Percentiles rank a stretch among this genome's conserved stretches.
These are phyloP conservation scores for Perkinsus olseni DNA, from an alignment of 169 alveolate genomes.

Conservation along the genomic window DNA sequence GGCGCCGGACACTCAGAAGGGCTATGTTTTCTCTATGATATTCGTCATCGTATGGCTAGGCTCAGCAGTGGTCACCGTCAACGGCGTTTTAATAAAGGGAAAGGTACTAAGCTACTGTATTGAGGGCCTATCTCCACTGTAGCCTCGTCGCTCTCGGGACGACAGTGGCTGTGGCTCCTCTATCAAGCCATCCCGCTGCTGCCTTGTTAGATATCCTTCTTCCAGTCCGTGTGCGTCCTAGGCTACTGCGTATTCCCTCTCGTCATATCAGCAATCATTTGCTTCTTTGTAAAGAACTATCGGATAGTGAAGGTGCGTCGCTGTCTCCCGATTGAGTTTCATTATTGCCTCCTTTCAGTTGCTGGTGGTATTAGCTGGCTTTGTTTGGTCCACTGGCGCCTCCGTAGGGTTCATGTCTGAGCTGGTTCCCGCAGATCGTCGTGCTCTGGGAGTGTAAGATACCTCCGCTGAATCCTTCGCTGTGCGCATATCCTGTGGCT, in stretches of 20 bases:
- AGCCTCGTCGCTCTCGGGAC: too few relatives aligned
- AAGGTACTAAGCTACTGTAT: too few relatives aligned
- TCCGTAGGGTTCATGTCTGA: conserved; percentile 23
- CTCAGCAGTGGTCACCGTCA: background rate
- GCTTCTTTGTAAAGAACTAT: background rate
- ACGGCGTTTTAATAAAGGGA: background rate
- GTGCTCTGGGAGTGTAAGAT: background rate
- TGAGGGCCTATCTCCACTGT: too few relatives aligned
- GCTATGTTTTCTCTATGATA: background rate
- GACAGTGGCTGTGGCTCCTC: too few relatives aligned
- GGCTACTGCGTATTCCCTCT: conserved; percentile 29
- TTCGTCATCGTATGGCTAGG: conserved; percentile 6
- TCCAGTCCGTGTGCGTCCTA: conserved; percentile 27
- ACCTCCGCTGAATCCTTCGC: background rate
- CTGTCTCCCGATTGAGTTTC: background rate
- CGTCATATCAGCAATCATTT: conserved; percentile 13
- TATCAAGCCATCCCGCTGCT: background rate
- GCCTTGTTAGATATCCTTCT: conserved; percentile 1
- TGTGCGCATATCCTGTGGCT: background rate
- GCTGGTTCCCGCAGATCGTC: conserved; percentile 13
- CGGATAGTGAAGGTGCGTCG: background rate
- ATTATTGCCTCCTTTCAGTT: background rate
- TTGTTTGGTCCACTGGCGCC: conserved; percentile 24
- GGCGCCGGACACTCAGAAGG: conserved; percentile 3
- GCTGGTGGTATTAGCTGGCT: conserved; percentile 6